These are phyloP conservation scores for Leccinum sublutescens DNA, from an alignment of 768 basidiomycete species.

Conservation along the genomic window DNA sequence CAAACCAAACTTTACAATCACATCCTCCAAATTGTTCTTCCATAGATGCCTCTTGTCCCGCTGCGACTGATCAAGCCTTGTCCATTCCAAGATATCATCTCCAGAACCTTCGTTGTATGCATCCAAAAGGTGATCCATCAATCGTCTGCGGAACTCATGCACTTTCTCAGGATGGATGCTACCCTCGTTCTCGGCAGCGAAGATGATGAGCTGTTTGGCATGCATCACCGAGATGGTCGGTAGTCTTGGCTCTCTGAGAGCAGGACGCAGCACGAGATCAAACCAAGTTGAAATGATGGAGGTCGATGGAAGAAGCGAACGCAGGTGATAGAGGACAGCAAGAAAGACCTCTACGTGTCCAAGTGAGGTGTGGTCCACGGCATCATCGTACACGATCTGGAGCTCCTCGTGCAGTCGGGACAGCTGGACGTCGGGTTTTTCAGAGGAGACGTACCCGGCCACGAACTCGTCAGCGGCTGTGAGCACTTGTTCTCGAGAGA, in stretches of 20 bases:
- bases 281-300: conserved; percentile 81
- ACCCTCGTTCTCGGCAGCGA: conserved; percentile 52
- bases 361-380: conserved; percentile 60
- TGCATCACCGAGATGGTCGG: conserved; percentile 54
- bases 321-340: conserved; percentile 60
- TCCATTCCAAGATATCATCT: conserved; percentile 74
- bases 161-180: conserved; percentile 48
- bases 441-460: conserved; percentile 44
- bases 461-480: conserved; percentile 55
- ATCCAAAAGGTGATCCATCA: conserved; percentile 75
- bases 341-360: conserved; percentile 68
- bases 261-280: conserved; percentile 74
- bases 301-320: conserved; percentile 56
- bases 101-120: conserved; percentile 74
- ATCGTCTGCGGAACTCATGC: conserved; percentile 60
- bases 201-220: conserved; percentile 71
- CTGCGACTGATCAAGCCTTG: conserved; percentile 59
- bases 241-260: conserved; percentile 71
- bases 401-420: conserved; percentile 65
- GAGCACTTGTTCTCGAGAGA: conserved; percentile 49
- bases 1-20: conserved; percentile 63
- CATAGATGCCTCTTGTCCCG: conserved; percentile 60
- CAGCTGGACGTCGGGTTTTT: conserved; percentile 44
- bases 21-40: conserved; percentile 79
- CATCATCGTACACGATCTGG: conserved; percentile 57